These are phyloP conservation scores for Leishmania arabica DNA, from an alignment of 208 protist species.

Conservation along the genomic window DNA sequence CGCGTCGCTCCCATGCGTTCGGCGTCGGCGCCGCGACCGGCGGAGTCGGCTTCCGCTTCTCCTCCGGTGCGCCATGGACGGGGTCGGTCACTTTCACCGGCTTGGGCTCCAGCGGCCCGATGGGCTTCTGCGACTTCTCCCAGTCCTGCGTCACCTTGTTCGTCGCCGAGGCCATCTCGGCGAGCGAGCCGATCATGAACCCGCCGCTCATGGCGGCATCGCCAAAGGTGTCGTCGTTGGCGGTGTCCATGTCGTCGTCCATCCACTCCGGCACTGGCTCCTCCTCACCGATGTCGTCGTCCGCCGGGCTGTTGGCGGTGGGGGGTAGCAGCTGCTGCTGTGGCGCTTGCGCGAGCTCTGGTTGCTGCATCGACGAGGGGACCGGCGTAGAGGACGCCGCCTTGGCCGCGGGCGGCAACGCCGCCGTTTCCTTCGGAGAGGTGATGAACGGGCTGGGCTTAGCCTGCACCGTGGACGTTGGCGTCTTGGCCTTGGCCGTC, in stretches of 20 bases:
- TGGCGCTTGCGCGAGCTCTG: not conserved
- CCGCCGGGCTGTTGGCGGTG: not conserved
- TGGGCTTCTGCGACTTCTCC: constrained; percentile 32
- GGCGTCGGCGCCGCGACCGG: constrained; percentile 9
- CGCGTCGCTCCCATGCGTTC: constrained; percentile 30
- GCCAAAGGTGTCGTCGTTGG: constrained; percentile 88
- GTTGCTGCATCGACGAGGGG: not conserved
- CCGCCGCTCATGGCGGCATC: constrained; percentile 61
- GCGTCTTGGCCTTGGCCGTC: constrained; percentile 30
- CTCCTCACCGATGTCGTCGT: constrained; percentile 15
- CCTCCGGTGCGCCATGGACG: not conserved
- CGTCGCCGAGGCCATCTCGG: constrained; percentile 68
- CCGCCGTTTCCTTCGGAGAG: constrained; percentile 10
- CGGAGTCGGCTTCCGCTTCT: constrained; percentile 22
- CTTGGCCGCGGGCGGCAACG: constrained; percentile 12
- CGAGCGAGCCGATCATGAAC: constrained; percentile 38
- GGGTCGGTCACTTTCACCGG: constrained; percentile 4
- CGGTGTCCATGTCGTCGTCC: constrained; percentile 70
- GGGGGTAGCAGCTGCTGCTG: not conserved
- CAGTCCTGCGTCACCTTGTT: constrained; percentile 53
- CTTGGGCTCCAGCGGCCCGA: constrained; percentile 8
- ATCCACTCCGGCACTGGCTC: constrained; percentile 34
- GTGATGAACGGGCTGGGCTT: constrained; percentile 14
- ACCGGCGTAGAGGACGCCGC: constrained; percentile 2
- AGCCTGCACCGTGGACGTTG: constrained; percentile 14